Evolutionary conservation across 179 eudicot species (phyloP).

Genomic region (Pouteria campechiana): DNA sequence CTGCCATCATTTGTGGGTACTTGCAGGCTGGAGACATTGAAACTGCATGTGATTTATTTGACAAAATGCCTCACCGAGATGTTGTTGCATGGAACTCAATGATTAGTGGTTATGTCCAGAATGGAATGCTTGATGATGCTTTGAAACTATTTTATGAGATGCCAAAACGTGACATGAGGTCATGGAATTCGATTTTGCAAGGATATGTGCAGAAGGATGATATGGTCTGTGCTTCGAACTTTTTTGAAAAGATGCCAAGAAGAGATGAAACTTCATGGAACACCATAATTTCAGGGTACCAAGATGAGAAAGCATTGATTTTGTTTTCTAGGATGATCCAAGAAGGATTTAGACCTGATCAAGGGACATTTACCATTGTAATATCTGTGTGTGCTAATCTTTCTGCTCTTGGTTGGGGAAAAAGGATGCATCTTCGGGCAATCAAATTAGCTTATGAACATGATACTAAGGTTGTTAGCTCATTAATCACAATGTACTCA

Average conservation of each 20-base stretch:
- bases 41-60: constrained; percentile 35
- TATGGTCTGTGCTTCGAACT: constrained; percentile 20
- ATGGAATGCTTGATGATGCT: constrained; percentile 34
- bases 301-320: constrained; percentile 31
- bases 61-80: constrained; percentile 37
- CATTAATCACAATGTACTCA: constrained; percentile 61
- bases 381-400: constrained; percentile 36
- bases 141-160: constrained; percentile 33
- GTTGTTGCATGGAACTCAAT: constrained; percentile 54
- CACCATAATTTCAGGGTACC: constrained; percentile 41
- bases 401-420: constrained; percentile 40
- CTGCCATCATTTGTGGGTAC: constrained; percentile 40
- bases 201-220: constrained; percentile 39
- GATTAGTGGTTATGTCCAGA: constrained; percentile 38
- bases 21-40: constrained; percentile 27
- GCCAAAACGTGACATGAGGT: constrained; percentile 30
- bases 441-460: constrained; percentile 28
- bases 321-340: constrained; percentile 30
- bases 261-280: constrained; percentile 60
- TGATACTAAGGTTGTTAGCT: constrained; percentile 30
- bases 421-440: constrained; percentile 30
- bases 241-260: constrained; percentile 30
- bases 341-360: constrained; percentile 38
- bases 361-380: constrained; percentile 29
- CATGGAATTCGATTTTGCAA: constrained; percentile 41